Conservation (phyloP, 139 green algal species). For the Coccomyxa sp. region DNA sequence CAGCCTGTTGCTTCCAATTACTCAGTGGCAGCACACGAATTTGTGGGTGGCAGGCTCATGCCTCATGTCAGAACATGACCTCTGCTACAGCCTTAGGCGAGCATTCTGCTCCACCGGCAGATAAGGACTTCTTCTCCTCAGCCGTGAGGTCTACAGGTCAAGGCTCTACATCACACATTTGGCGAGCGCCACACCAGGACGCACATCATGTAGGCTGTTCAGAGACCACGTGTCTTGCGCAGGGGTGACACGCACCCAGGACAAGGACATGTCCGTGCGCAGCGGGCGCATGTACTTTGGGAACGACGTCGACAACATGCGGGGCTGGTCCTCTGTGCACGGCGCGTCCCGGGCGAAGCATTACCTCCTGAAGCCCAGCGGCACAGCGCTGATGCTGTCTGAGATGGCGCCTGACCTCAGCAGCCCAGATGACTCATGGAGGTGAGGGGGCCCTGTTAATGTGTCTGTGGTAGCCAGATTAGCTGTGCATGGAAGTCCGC, state of each 20-base stretch:
- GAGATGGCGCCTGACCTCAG: constrained; percentile 1
- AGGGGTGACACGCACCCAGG: not conserved
- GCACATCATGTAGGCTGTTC: not conserved
- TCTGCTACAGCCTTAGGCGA: no score
- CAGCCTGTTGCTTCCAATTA: no score
- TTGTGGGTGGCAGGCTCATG: no score
- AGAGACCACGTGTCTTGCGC: not conserved
- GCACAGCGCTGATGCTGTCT: constrained; percentile 9
- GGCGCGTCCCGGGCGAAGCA: not conserved
- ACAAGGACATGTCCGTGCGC: not conserved
- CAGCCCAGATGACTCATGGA: not conserved
- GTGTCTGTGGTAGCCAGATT: not conserved
- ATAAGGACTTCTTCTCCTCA: no score
- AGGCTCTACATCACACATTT: no score
- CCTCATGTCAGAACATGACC: no score
- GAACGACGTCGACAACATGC: not conserved
- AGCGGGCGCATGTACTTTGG: not conserved
- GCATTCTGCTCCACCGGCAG: no score
- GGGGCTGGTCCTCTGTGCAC: not conserved
- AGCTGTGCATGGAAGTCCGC: not conserved
- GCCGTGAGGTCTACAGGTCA: no score
- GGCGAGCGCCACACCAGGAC: no score
- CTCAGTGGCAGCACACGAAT: no score
- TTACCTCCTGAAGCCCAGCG: not conserved
- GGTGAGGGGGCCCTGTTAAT: no score